Evolutionary conservation across 768 basidiomycete species (phyloP), one percentile per base, ranked within the genome.

Genomic region (Lactifluus subvellereus): DNA sequence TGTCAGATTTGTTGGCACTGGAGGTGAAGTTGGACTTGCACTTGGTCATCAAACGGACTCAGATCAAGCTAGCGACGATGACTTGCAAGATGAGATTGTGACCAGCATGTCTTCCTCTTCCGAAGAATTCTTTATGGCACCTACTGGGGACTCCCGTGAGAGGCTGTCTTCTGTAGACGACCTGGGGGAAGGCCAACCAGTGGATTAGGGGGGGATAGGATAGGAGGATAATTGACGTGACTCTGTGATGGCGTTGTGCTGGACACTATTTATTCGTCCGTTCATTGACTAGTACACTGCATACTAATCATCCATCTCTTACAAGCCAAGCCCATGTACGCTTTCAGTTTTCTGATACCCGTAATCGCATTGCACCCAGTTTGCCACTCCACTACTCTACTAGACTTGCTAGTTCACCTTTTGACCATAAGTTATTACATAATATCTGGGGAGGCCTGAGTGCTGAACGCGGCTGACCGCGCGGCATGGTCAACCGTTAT

Each of bases 121-220:
- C 18, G 42, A 27, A 1, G 48, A 43, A 27, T 22, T n/a, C 42
- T 51, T 37, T n/a, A 43, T 55, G 32, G 48, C 54, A 2, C 6
- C 18, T 33, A 27, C 30, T 33, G 7, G n/a, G 14, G 42, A 37
- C 9, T 32, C 42, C 18, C 45, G 18, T 32, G 40, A 55, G 48
- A 57, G 33, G 22, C 27, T 37, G 40, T 30, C 53, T 48, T 60
- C 76, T 27, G 76, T 76, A 40, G 76, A 76, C 38, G 74, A 74
- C 69, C 74, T 78, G 76, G 85, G 83, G 74, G 82, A 80, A 70
- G 82, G 80, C 80, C 83, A 43, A 70, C 71, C 65, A 76, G 76
- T 68, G 80, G 77, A 68, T 67, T 78, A 27, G 61, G 81, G 82
- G 69, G 82, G 78, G 66, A 54, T 54, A 50, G 78, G 66, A 54